Percentiles rank a stretch among this genome's conserved stretches.
Conservation (phyloP, 495 filamentous ascomycete species). For the Aspergillus cristatus region DNA sequence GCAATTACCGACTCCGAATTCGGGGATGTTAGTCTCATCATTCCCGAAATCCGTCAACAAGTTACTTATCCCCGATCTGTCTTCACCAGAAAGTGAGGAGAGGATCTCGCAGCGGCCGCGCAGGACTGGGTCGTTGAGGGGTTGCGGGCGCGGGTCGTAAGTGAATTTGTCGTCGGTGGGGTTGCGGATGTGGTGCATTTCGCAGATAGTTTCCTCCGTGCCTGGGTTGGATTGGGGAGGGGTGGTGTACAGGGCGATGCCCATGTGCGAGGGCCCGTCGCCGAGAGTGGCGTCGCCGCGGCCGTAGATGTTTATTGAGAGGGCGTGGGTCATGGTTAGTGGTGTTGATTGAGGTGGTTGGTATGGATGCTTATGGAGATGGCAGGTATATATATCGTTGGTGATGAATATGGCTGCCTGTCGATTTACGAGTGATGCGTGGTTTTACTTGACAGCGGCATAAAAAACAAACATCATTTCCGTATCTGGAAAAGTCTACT, state of each 20-base stretch:
- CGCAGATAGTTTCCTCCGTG: constrained; percentile 9
- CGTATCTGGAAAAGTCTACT: too few species aligned
- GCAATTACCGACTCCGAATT: constrained; percentile 11
- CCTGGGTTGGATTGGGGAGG: too few species aligned
- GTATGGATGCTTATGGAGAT: background rate
- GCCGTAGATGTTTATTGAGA: constrained; percentile 17
- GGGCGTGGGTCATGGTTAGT: constrained; percentile 5
- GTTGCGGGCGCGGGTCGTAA: constrained; percentile 16
- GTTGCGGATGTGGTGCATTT: constrained; percentile 18
- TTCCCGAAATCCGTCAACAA: constrained; percentile 6
- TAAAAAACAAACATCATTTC: too few species aligned
- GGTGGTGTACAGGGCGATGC: constrained; percentile 12
- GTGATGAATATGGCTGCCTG: too few species aligned
- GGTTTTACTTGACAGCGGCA: too few species aligned
- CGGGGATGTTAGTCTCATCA: constrained; percentile 10
- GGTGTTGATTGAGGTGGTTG: background rate
- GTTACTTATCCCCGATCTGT: background rate
- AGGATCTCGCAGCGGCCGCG: constrained; percentile 13
- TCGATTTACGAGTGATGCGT: too few species aligned
- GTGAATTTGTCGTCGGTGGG: constrained; percentile 11
- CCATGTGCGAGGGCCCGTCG: constrained; percentile 14
- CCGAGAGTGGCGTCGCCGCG: constrained; percentile 13
- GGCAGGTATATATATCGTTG: too few species aligned
- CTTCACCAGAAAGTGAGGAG: constrained; percentile 1
- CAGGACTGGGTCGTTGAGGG: constrained; percentile 14